Evolutionary conservation across 1,139 yeast species (phyloP), one percentile per base, ranked within the genome.

Genomic region (Scheffersomyces quercinus): DNA sequence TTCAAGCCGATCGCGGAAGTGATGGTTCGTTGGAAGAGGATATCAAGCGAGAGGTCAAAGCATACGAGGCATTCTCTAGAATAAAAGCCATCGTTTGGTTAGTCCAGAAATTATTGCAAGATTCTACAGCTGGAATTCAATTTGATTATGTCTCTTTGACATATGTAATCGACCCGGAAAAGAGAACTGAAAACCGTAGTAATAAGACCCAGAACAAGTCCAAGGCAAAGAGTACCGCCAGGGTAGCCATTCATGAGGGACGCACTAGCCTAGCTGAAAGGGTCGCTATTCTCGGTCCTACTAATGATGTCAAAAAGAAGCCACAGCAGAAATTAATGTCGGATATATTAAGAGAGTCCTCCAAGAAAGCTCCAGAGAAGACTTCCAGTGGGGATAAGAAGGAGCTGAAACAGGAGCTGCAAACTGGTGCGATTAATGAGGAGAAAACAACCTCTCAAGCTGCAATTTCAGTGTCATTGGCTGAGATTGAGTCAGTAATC

Each of bases 401-500:
- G 26, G 35, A 31, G n/a, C 12, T 15, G 6, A 11, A 14, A 5
- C 24, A n/a, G 20, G n/a, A 8, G 3, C 16, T 14, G 35, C 5
- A 10, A 12, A 14, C 11, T 4, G 26, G 7, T 3, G 26, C 7
- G 8, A 20, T 20, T 5, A 8, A 20, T 20, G 26, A 20, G 8
- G 26, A 5, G 26, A 31, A 31, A 20, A 7, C 15, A 5, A 7
- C 35, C 7, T 24, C 35, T 14, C 15, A 14, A 20, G 8, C 7
- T 20, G 11, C 40, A 40, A 38, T 49, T 9, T 62, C 58, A 9
- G 44, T 48, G 8, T 51, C 65, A 0, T 50, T 65, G 14, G 64
- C 63, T 36, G 73, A 68, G 33, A 65, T 68, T 30, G 69, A 67
- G 47, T 56, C 64, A 5, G 58, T 59, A 16, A 68, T 68, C 34